Conservation (phyloP, 345 rosid genomes). For the Kandelia obovata region DNA sequence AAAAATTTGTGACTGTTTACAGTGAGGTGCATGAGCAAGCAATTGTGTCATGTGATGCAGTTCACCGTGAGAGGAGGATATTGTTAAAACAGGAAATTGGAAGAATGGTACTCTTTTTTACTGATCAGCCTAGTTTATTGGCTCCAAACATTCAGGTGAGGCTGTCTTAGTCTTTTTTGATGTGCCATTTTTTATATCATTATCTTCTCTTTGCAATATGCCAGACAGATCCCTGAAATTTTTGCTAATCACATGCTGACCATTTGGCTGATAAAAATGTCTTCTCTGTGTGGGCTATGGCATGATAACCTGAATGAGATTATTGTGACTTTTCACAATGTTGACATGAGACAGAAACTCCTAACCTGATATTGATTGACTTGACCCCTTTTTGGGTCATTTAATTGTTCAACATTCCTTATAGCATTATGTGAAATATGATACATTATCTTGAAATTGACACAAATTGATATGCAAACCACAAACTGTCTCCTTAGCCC, state of each 20-base stretch:
- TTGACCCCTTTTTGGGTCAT: not conserved
- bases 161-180: constrained; percentile 1
- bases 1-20: constrained; percentile 34
- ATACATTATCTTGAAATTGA: too few species aligned
- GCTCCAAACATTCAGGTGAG: constrained; percentile 96
- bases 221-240: too few species aligned
- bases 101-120: constrained; percentile 94
- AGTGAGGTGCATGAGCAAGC: constrained; percentile 99
- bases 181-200: not conserved
- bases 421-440: too few species aligned
- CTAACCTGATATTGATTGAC: not conserved
- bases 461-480: too few species aligned
- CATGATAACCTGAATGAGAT: not conserved
- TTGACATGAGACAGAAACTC: not conserved
- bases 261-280: not conserved
- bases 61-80: constrained; percentile 90
- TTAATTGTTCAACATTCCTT: too few species aligned
- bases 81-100: constrained; percentile 94
- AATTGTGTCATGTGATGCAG: constrained; percentile 62
- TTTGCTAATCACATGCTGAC: not conserved
- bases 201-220: not conserved
- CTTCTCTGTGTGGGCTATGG: not conserved
- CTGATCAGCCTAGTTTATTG: constrained; percentile 98
- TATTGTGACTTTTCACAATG: not conserved
- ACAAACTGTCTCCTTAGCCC: too few species aligned